Base-by-base conservation (phyloP, 805 yeast genomes). In the Clavispora fructus region DNA sequence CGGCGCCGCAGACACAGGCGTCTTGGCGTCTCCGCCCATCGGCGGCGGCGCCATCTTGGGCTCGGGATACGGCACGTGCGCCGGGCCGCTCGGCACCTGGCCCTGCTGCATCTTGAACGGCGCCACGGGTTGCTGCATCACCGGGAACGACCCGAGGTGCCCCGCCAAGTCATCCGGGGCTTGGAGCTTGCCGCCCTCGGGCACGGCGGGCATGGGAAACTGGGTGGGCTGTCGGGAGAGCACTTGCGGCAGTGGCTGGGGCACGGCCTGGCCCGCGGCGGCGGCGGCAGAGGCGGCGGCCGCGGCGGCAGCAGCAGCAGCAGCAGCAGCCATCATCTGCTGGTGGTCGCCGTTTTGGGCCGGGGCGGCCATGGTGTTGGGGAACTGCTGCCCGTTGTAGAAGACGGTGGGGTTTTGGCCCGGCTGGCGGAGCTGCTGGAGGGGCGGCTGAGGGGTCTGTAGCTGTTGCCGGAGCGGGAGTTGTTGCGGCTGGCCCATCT, bases 401-500 rank as follows among this genome's bases (percentile, higher is more conserved):
- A 17, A 26, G 23, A 25, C 40, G 23, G 27, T 11, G 23, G 23
- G 23, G 41, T 26, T 25, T 26, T 38, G 40, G 31, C 11, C 31
- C n/a, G 27, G 13, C 31, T 12, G 23, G 5, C 23, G 23, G 23
- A 19, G 23, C 23, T 19, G 23, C 23, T 19, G 23, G 23, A 19
- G 26, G 14, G n/a, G 32, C 23, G 30, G 26, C 32, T 39, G 41
- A 19, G 19, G 32, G 32, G 30, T 23, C 29, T 14, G 28, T 8
- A 10, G 25, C 30, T 11, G 58, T 6, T 57, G 53, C 29, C 17
- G 40, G 16, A 29, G 30, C 29, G 4, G 32, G 23, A 33, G 35
- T 43, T 19, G 33, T 19, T 46, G 23, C 43, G 39, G 33, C 40
- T 49, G 9, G 54, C 42, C 46, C 52, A 6, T 62, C 55, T 11